phyloP scores from a whole-genome alignment of 768 basidiomycete species.

The Chalciporus piperatus region DNA sequence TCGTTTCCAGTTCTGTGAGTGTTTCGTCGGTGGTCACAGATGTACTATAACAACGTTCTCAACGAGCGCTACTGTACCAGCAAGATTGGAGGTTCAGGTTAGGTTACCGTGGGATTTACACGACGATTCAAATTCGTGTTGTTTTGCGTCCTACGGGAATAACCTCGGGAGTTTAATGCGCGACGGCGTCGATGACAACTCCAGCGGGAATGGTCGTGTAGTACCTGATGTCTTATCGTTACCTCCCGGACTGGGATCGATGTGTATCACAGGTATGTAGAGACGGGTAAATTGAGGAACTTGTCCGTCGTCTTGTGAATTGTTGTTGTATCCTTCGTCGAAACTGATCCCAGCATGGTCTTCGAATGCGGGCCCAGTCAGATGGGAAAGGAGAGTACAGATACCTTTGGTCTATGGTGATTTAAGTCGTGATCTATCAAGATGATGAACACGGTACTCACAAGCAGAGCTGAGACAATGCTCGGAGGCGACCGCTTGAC shows the following conservation, averaged over 20 bases:
- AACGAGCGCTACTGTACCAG: too few species aligned
- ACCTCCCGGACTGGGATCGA: slow-evolving; percentile 15
- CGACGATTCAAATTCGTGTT: too few species aligned
- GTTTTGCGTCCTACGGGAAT: too few species aligned
- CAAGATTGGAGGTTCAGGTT: too few species aligned
- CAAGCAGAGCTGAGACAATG: slow-evolving; percentile 75
- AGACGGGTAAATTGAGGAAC: slow-evolving; percentile 21
- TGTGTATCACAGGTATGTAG: slow-evolving; percentile 20
- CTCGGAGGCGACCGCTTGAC: slow-evolving; percentile 61
- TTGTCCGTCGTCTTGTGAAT: slow-evolving; percentile 28
- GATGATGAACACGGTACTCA: slow-evolving; percentile 36
- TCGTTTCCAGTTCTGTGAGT: too few species aligned
- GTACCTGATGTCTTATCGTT: slow-evolving; percentile 21
- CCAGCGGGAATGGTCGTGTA: slow-evolving; percentile 20
- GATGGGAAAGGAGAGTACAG: slow-evolving; percentile 72
- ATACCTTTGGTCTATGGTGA: slow-evolving; percentile 71
- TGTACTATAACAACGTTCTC: too few species aligned
- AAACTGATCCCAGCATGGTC: slow-evolving; percentile 78
- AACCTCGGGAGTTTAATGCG: slow-evolving; percentile 33
- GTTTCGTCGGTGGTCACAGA: too few species aligned
- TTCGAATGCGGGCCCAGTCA: slow-evolving; percentile 52
- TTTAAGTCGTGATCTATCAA: slow-evolving; percentile 4
- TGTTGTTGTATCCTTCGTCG: slow-evolving; percentile 43
- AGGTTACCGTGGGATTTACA: too few species aligned
- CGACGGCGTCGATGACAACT: slow-evolving; percentile 20